Evolutionary conservation across 139 green algal genomes (phyloP).

Genomic region (Limnomonas spitsbergensis): DNA sequence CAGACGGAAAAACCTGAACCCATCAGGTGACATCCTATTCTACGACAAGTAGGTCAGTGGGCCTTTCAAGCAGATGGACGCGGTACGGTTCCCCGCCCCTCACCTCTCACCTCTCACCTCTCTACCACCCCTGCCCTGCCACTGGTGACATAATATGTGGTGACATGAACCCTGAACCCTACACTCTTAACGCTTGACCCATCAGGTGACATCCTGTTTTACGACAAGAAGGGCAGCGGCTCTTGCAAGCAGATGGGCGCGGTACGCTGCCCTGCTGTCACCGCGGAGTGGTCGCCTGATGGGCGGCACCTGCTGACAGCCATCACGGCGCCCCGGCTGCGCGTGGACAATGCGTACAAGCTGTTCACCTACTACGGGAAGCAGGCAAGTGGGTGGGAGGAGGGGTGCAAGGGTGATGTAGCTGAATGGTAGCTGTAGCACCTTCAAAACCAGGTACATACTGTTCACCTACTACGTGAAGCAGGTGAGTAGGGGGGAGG

Average conservation of each 20-base stretch:
- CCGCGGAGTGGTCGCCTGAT: slow-evolving; percentile 81
- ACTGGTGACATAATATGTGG: background rate
- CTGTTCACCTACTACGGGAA: slow-evolving; percentile 82
- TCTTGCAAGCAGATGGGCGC: slow-evolving; percentile 74
- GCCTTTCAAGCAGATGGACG: no score
- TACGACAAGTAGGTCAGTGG: no score
- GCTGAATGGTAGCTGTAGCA: no score
- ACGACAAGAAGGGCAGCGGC: slow-evolving; percentile 75
- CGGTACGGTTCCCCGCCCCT: no score
- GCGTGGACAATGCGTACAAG: slow-evolving; percentile 89
- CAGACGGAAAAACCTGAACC: no score
- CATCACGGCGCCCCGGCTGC: slow-evolving; percentile 82
- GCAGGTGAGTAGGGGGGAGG: no score
- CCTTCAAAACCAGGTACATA: slow-evolving; percentile 84
- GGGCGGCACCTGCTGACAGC: slow-evolving; percentile 79
- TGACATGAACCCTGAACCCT: background rate
- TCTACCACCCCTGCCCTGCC: no score
- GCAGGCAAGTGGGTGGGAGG: slow-evolving; percentile 17
- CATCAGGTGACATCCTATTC: no score
- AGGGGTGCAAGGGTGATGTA: background rate
- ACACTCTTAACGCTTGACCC: background rate
- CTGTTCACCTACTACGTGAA: slow-evolving; percentile 81
- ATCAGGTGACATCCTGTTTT: slow-evolving; percentile 87
- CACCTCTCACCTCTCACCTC: no score
- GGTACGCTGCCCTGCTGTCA: slow-evolving; percentile 32